phyloP scores from a whole-genome alignment of 257 asterid genomes.

The Solanum acaule region DNA sequence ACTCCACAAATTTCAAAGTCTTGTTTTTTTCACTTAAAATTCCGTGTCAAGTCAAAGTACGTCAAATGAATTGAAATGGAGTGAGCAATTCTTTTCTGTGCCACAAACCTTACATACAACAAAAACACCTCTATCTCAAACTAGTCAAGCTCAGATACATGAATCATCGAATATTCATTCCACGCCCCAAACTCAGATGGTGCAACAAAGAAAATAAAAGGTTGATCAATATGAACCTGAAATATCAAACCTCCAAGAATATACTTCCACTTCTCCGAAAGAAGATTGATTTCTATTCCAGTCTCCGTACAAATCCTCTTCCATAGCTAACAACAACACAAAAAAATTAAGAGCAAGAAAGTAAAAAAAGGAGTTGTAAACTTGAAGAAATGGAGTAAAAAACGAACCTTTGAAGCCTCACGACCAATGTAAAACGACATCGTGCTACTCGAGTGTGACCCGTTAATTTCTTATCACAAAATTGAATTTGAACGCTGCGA shows the following conservation, averaged over 20 bases:
- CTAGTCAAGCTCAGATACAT: neutral
- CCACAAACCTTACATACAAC: neutral
- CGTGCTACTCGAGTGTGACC: constrained; percentile 8
- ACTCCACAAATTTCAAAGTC: neutral
- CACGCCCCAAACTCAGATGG: neutral
- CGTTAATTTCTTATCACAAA: constrained; percentile 9
- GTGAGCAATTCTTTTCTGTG: neutral
- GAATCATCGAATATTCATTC: neutral
- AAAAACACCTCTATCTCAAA: neutral
- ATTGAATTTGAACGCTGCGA: neutral
- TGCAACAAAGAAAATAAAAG: neutral
- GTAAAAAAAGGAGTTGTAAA: neutral
- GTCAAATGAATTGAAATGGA: neutral
- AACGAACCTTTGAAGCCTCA: constrained; percentile 83
- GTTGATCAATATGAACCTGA: constrained; percentile 29
- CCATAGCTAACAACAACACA: constrained; percentile 34
- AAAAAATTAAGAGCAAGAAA: neutral
- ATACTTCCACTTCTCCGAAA: constrained; percentile 63
- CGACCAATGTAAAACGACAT: constrained; percentile 96
- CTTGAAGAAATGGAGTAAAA: neutral
- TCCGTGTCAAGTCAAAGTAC: neutral
- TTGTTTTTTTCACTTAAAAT: neutral
- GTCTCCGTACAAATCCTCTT: constrained; percentile 54
- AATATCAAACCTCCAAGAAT: constrained; percentile 52
- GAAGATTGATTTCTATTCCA: constrained; percentile 49